Conservation (phyloP, 352 stramenopile genomes). For the Aphanomyces euteiches region DNA sequence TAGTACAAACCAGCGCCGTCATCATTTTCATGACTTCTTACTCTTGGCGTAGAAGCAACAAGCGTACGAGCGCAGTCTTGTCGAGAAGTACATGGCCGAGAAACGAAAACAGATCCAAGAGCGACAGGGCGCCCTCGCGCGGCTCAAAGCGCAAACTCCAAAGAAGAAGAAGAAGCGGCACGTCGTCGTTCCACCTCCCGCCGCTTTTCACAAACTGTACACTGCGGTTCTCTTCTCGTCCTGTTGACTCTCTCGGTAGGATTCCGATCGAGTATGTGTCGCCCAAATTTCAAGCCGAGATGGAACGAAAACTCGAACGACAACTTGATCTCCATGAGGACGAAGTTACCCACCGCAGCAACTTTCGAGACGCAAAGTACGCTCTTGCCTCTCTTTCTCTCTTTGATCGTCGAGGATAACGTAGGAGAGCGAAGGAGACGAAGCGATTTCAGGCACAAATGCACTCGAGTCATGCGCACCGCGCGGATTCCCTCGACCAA, state of each 20-base stretch:
- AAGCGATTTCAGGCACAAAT: constrained; percentile 5
- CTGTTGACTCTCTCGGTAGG: not conserved
- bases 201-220: constrained; percentile 16
- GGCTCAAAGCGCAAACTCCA: not conserved
- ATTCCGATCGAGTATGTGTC: not conserved
- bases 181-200: constrained; percentile 3
- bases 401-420: not conserved
- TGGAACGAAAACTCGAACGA: not conserved
- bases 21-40: too few species aligned
- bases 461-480: constrained; percentile 12
- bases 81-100: constrained; percentile 20
- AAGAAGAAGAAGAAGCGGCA: constrained; percentile 2
- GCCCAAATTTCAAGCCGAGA: not conserved
- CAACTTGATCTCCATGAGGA: constrained; percentile 9
- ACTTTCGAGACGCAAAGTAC: constrained; percentile 16
- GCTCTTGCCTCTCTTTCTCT: not conserved
- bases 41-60: constrained; percentile 6
- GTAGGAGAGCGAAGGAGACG: constrained; percentile 15
- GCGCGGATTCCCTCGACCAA: constrained; percentile 27
- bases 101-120: not conserved
- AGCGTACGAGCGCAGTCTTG: constrained; percentile 5
- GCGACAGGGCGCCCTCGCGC: not conserved
- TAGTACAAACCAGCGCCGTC: too few species aligned
- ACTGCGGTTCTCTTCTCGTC: not conserved
- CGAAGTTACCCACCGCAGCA: not conserved